Evolutionary conservation across 805 yeast species (phyloP), one percentile per base, ranked within the genome.

Genomic region (Wickerhamiella cacticola): DNA sequence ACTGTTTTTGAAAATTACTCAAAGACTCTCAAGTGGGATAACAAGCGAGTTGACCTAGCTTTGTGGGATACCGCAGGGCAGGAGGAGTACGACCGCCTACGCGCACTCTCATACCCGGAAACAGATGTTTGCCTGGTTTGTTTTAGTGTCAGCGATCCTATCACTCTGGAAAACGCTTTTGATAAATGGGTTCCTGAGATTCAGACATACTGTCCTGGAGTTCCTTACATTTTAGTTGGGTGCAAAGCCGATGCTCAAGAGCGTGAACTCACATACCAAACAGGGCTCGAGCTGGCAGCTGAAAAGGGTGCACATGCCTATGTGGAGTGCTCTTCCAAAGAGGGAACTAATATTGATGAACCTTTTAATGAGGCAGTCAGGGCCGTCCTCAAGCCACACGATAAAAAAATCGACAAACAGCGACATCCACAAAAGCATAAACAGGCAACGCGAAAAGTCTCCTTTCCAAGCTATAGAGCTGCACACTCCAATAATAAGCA

Each of bases 51-150:
- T 18, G 87, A 80, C 58, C 63, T 85, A 54, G 83, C 85, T 0
- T 63, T 84, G 25, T 84, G 94, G 94, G 95, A 85, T 60, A 83
- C 94, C 0, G 94, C 94, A 0, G 92, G 94, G 2, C 92, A 83
- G 64, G 94, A 84, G 63, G 92, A 82, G 61, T 83, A 82, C 59
- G 88, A 80, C 60, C 68, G 94, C 46, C 66, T 84, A 48, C 69
- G 95, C 52, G 92, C 94, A 1, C 67, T 86, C 42, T 72, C 82
- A 38, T 85, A 85, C 59, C 80, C 88, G 5, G 94, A 83, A 55
- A 83, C 80, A 2, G 83, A 85, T 61, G 66, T 86, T 1, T 63
- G 86, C 15, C 67, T 88, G 49, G 68, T 86, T 7, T 87, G 95
- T 50, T 88, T 83, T 62, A 68, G 89, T 1, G 70, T 85, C 24